These are phyloP conservation scores for Penicillium aurantiogriseum DNA, from an alignment of 2,329 filamentous ascomycete genomes.

Conservation along the genomic window DNA sequence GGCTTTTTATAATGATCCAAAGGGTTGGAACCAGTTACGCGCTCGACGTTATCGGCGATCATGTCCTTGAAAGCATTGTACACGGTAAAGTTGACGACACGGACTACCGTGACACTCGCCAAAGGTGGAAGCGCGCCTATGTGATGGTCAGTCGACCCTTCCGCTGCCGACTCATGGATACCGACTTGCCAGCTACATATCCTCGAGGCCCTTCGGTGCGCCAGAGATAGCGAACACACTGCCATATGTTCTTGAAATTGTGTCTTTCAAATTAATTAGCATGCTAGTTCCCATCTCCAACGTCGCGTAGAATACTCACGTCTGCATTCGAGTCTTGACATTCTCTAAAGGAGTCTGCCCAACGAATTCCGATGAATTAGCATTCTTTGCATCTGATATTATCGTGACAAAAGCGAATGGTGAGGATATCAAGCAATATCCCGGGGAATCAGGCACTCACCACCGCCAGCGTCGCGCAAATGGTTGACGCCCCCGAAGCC, in stretches of 20 bases:
- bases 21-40: slow-evolving; percentile 43
- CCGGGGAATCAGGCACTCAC: slow-evolving; percentile 31
- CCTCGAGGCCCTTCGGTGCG: slow-evolving; percentile 48
- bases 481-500: slow-evolving; percentile 45
- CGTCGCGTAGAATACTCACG: slow-evolving; percentile 33
- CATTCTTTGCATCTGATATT: not conserved
- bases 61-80: slow-evolving; percentile 45
- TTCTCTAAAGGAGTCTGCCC: slow-evolving; percentile 48
- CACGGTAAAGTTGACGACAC: slow-evolving; percentile 48
- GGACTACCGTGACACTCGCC: slow-evolving; percentile 46
- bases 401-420: not conserved
- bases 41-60: slow-evolving; percentile 41
- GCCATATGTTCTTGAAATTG: slow-evolving; percentile 44
- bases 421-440: not conserved
- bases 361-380: slow-evolving; percentile 10
- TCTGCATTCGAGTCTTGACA: slow-evolving; percentile 52
- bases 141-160: not conserved
- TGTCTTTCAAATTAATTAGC: slow-evolving; percentile 32
- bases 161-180: not conserved
- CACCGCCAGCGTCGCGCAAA: slow-evolving; percentile 47
- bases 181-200: slow-evolving; percentile 46
- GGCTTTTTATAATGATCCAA: slow-evolving; percentile 42
- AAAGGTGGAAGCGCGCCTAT: slow-evolving; percentile 46
- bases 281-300: not conserved
- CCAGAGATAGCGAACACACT: slow-evolving; percentile 48